A percentile compares a stretch with the other conserved stretches of the same genome.
These are phyloP conservation scores for Eimeria tenella DNA, from an alignment of 169 alveolate species.

Conservation along the genomic window DNA sequence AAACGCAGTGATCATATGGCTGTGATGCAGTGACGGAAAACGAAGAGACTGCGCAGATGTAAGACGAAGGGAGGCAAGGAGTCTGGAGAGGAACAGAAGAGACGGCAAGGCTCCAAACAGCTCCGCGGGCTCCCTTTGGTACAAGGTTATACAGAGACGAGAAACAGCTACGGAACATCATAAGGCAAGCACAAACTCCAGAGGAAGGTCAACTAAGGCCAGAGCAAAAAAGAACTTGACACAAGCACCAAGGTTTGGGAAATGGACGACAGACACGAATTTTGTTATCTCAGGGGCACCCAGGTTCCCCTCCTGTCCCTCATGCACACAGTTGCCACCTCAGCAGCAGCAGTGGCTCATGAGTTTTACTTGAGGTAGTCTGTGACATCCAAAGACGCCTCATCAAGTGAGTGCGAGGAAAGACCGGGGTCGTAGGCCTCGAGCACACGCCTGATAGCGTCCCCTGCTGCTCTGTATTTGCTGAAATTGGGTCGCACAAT, in stretches of 20 bases:
- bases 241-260: too few species aligned
- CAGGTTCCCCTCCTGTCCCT: too few species aligned
- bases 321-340: too few species aligned
- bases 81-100: background rate
- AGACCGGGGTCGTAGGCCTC: slow-evolving; percentile 67
- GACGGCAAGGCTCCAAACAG: background rate
- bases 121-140: too few species aligned
- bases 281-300: too few species aligned
- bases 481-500: slow-evolving; percentile 72
- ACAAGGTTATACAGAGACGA: background rate
- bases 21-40: background rate
- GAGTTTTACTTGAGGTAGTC: slow-evolving; percentile 29
- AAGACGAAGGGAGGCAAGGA: background rate
- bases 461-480: slow-evolving; percentile 55
- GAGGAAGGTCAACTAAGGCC: too few species aligned
- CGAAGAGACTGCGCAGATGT: background rate
- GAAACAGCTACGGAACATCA: background rate
- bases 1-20: background rate
- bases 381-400: slow-evolving; percentile 78
- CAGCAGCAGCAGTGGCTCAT: too few species aligned
- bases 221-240: too few species aligned
- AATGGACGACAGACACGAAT: too few species aligned
- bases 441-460: slow-evolving; percentile 19
- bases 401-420: slow-evolving; percentile 69
- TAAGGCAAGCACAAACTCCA: too few species aligned